Conservation (phyloP, 305 asterid species). For the Plantago coronopus region DNA sequence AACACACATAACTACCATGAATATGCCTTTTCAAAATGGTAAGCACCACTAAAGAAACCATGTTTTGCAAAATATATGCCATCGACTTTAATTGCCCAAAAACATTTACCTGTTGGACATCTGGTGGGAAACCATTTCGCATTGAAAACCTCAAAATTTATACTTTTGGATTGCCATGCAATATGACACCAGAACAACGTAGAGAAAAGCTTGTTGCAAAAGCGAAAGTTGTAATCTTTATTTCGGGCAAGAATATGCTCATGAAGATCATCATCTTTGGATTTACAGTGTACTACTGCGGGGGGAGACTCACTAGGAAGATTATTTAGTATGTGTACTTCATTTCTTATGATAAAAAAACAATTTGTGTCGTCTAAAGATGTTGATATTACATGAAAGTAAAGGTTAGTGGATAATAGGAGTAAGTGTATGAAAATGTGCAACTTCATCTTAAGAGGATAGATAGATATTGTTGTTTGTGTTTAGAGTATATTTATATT, state of each 20-base stretch:
- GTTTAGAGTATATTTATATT: too few relatives aligned
- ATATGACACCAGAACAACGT: conserved; percentile 2
- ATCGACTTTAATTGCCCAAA: not conserved
- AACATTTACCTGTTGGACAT: not conserved
- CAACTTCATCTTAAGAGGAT: too few relatives aligned
- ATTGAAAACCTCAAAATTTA: not conserved
- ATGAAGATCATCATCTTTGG: conserved; percentile 12
- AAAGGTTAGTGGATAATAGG: not conserved
- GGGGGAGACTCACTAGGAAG: not conserved
- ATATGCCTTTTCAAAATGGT: not conserved
- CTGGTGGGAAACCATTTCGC: too few relatives aligned
- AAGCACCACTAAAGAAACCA: too few relatives aligned
- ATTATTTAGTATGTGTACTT: not conserved
- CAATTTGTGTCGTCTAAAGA: not conserved
- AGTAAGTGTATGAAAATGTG: not conserved
- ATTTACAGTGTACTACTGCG: conserved; percentile 12
- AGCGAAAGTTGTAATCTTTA: conserved; percentile 9
- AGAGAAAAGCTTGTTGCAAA: not conserved
- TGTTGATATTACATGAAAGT: not conserved
- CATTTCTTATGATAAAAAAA: not conserved
- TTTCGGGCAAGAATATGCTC: not conserved
- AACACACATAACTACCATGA: too few relatives aligned
- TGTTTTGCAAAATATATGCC: not conserved
- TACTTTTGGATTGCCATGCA: not conserved
- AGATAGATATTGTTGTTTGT: too few relatives aligned